phyloP scores from a whole-genome alignment of 148 eudicot species.

The Cornus kousa region DNA sequence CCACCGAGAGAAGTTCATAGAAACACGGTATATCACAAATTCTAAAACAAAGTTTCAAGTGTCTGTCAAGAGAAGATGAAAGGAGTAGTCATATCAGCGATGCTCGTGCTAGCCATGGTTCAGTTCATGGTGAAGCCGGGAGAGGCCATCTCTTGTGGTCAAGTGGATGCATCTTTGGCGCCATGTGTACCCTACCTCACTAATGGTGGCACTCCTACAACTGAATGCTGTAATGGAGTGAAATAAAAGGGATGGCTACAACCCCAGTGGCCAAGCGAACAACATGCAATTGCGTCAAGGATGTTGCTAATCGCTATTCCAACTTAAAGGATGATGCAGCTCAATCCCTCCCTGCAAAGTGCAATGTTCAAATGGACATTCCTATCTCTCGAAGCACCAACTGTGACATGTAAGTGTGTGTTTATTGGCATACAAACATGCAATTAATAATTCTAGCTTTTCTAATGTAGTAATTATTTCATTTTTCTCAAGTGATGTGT shows the following conservation, averaged over 20 bases:
- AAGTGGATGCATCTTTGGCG: not conserved
- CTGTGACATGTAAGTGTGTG: constrained; percentile 10
- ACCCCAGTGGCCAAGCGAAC: constrained; percentile 8
- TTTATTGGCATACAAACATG: too few species aligned
- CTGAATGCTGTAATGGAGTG: constrained; percentile 15
- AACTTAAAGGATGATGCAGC: constrained; percentile 22
- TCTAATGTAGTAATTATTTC: too few species aligned
- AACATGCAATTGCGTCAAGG: constrained; percentile 21
- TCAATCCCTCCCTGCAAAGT: constrained; percentile 17
- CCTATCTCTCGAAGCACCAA: constrained; percentile 15
- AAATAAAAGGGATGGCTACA: constrained; percentile 12
- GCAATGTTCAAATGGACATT: constrained; percentile 5
- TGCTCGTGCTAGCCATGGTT: not conserved
- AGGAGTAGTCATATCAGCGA: not conserved
- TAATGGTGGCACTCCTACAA: not conserved
- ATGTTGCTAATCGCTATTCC: constrained; percentile 8
- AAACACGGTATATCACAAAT: not conserved
- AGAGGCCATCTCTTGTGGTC: constrained; percentile 1
- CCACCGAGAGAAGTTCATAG: not conserved
- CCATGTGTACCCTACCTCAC: constrained; percentile 14
- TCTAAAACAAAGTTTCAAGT: not conserved
- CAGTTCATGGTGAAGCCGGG: constrained; percentile 1
- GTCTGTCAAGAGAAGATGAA: not conserved
- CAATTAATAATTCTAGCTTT: too few species aligned
- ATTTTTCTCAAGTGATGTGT: too few species aligned